Evolutionary conservation across 257 asterid species (phyloP).

Genomic region (Plantago major): DNA sequence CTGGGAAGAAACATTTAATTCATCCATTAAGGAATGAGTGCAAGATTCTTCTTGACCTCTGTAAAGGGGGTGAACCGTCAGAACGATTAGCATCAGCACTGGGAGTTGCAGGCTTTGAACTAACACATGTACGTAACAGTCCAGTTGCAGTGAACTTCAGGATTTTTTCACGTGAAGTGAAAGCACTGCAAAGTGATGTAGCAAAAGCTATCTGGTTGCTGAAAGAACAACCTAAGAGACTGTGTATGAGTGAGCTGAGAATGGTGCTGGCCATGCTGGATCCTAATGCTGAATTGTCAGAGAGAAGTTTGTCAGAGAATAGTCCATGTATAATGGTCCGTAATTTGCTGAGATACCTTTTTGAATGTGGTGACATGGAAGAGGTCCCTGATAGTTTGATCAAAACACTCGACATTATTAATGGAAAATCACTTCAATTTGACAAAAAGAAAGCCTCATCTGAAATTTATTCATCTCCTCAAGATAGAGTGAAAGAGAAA

Average conservation of each 20-base stretch:
- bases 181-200: conserved; percentile 65
- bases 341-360: conserved; percentile 55
- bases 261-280: conserved; percentile 41
- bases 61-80: conserved; percentile 40
- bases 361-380: conserved; percentile 74
- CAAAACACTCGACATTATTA: conserved; percentile 45
- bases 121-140: conserved; percentile 40
- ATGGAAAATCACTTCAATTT: conserved; percentile 24
- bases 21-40: conserved; percentile 33
- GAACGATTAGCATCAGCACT: conserved; percentile 56
- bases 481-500: conserved; percentile 31
- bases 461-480: conserved; percentile 19
- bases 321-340: conserved; percentile 39
- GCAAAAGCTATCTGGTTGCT: conserved; percentile 52
- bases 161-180: conserved; percentile 53
- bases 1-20: conserved; percentile 24
- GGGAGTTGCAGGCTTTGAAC: conserved; percentile 60
- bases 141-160: conserved; percentile 38
- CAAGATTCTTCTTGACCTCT: conserved; percentile 39
- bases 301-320: no score
- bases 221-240: conserved; percentile 20
- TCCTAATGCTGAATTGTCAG: conserved; percentile 31
- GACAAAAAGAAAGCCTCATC: conserved; percentile 16
- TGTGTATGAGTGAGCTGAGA: conserved; percentile 41
- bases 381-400: conserved; percentile 46